Evolutionary conservation across 768 basidiomycete species (phyloP), one percentile per base, ranked within the genome.

Genomic region (Naganishia vishniacii): DNA sequence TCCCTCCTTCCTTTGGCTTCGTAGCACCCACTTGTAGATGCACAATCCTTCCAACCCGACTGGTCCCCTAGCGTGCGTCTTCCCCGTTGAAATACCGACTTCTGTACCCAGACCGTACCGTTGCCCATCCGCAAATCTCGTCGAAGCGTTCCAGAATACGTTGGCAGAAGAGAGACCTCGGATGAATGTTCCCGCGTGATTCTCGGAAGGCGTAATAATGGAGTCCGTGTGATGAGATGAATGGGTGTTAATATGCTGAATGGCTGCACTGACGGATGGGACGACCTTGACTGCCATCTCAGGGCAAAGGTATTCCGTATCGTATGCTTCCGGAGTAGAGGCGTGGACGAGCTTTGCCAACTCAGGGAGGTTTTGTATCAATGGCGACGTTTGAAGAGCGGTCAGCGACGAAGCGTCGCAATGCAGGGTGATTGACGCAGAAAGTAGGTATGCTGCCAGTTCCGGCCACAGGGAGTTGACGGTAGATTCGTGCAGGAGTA

Each of bases 91-190:
- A 72, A 99, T 95, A 9, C 95, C 95, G 0, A 99, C 94, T 78
- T 98, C 95, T 4, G 95, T 93, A 2, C 95, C 95, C 69, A 95
- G 92, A 0, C 95, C 95, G 74, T 91, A 98, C 65, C 94, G 79
- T 78, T 93, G 95, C 13, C 95, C 94, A 76, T 99, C 95, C 0
- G 93, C 87, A 75, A 99, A 98, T 40, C 95, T 83, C 11, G 95
- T 97, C 72, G 88, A 91, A 7, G 93, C 93, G 71, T 99, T 98
- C 65, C 94, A 83, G 71, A 88, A 99, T 4, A 90, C 90, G 31
- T 92, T 90, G 0, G 94, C 88, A 0, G 88, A 88, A 75, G 94
- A 93, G 25, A 97, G 86, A 7, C 89, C 89, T 18, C 87, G 82
- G 75, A 86, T 89, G 80, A 97, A 99, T 31, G 79, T 80, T 31